Base-by-base conservation (phyloP, 371 early-diverging fungal genomes). In the Capillidium rhysosporum region DNA sequence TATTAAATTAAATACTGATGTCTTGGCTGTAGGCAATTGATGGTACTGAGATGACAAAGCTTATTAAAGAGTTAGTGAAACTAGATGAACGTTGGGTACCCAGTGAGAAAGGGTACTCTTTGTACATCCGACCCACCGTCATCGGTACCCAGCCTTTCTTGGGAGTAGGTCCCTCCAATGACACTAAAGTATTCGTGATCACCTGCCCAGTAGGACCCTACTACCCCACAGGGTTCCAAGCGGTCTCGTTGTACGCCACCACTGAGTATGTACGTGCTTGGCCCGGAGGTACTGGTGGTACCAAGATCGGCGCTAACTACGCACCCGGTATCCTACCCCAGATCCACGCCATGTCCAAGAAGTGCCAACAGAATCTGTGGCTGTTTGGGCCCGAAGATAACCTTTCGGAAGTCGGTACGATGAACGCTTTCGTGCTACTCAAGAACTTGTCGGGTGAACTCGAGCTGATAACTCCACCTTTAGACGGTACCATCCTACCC, bases 181-280 rank as follows among this genome's bases (percentile, higher is more conserved):
- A 74, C 51, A 85, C 92, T 28, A 68, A 84, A 58, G 64, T 94
- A 53, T 94, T 89, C 57, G 83, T 88, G 34, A 94, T 94, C 63
- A 79, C 79, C 55, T 86, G 83, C 39, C 95, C 97, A 18, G 92
- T 91, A 14, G 97, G 97, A 12, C 97, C 93, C 20, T 96, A 96
- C 66, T 96, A 89, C 72, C 82, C 79, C 55, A 84, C 88, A 16
- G 92, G 92, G 7, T 89, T 92, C 65, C 65, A 72, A n/a, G 89
- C 93, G 40, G 87, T 92, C 46, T 75, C 73, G 46, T 71, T 96
- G 57, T 74, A 71, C 57, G 92, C 94, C 4, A 86, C 89, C 39
- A 71, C 80, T 34, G 72, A 84, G 45, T 82, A 79, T 61, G 85
- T 86, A 23, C 82, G 97, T 56, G 95, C 97, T 16, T 92, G 93